These are phyloP conservation scores for Crithidia fasciculata DNA, from an alignment of 208 protist species.

Conservation along the genomic window DNA sequence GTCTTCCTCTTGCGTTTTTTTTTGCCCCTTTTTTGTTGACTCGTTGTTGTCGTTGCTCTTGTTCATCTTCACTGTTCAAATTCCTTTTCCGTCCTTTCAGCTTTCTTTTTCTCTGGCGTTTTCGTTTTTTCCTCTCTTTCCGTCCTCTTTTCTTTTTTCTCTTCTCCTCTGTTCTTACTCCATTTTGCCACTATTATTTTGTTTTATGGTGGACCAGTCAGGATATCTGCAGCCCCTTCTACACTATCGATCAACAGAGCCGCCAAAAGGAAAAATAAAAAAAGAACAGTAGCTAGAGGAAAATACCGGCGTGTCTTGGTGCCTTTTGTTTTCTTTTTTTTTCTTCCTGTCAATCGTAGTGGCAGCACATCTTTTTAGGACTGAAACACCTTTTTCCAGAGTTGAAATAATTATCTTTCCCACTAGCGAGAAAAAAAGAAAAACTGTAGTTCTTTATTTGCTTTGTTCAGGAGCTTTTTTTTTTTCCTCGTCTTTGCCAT, in stretches of 20 bases:
- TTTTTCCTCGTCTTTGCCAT: not conserved
- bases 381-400: not conserved
- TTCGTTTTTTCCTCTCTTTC: constrained; percentile 4
- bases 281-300: not conserved
- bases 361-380: no score
- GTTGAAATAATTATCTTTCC: no score
- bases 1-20: not conserved
- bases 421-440: no score
- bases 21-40: not conserved
- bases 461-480: not conserved
- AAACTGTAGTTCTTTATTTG: not conserved
- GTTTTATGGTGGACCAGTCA: not conserved
- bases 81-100: constrained; percentile 1
- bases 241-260: not conserved
- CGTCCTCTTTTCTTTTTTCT: not conserved
- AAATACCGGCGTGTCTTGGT: not conserved
- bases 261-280: not conserved
- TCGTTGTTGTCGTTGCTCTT: not conserved
- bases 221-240: no score
- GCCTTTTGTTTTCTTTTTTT: not conserved
- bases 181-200: not conserved
- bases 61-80: not conserved
- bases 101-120: not conserved
- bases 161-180: not conserved
- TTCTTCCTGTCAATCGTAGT: not conserved